Evolutionary conservation across 148 eudicot species (phyloP), one percentile per base, ranked within the genome.

Genomic region (Mesembryanthemum crystallinum): DNA sequence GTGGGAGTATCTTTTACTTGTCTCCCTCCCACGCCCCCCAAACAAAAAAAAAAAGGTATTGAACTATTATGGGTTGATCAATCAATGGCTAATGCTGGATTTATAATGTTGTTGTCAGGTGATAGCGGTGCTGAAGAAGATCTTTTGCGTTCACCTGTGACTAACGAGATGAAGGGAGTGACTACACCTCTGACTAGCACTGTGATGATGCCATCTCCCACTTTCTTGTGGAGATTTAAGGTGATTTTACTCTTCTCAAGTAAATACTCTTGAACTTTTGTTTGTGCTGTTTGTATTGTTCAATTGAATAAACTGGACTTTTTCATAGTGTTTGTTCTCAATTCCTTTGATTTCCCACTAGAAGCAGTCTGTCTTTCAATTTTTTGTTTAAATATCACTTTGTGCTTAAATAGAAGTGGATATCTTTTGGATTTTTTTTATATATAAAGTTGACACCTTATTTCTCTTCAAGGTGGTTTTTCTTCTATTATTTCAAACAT

Each of bases 181-280:
- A 80, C 77, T 39, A 69, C 85, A 77, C 93, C 94, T 12, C 73
- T 96, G 81, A 82, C 83, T 79, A 82, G 74, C 69, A 73, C 88
- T 1, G 87, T 90, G 28, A 83, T 96, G 67, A 81, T 92, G 88
- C 99, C 97, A 2, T 96, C 99, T 57, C 94, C 98, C 55, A 67
- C 86, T 73, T 82, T 92, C 54, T 83, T 96, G 66, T 89, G 94
- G 99, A 92, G 99, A 88, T 90, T 96, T 75, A 96, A 92, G 99
- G 99, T 96, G 80, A 42, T 33, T 23, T 12, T 45, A 45, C 49
- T 60, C 58, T 64, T 3, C 8, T 67, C 68, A 62, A 5, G 20
- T 24, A 13, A 68, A 20, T 78, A n/a, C 28, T 45, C 32, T 33
- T 13, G 71, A 15, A 72, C 54, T 58, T 17, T 24, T 29, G 58